Conservation (phyloP, 306 rosid species). For the Psophocarpus tetragonolobus region DNA sequence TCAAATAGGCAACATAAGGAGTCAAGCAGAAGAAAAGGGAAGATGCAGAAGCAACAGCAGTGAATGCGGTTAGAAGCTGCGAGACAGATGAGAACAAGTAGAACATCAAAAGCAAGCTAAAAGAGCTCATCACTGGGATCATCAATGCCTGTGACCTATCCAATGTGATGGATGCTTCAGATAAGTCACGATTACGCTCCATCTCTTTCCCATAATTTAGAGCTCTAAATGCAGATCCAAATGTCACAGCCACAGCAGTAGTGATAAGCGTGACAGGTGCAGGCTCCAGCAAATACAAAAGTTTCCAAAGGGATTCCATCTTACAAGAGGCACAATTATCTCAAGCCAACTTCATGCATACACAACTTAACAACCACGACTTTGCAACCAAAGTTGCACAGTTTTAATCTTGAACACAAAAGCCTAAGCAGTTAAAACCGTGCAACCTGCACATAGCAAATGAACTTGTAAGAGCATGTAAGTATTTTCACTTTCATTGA, state of each 20-base stretch:
- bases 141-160: conserved; percentile 92
- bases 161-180: conserved; percentile 85
- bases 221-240: conserved; percentile 95
- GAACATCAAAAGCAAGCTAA: conserved; percentile 96
- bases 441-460: conserved; percentile 73
- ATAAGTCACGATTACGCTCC: conserved; percentile 83
- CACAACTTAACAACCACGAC: conserved; percentile 13
- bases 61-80: conserved; percentile 89
- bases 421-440: conserved; percentile 52
- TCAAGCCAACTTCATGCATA: conserved; percentile 32
- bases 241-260: conserved; percentile 92
- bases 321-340: conserved; percentile 31
- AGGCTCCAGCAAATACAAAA: conserved; percentile 85
- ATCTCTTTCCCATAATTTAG: conserved; percentile 92
- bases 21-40: conserved; percentile 86
- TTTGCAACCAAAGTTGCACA: conserved; percentile 62
- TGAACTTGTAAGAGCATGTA: conserved; percentile 24
- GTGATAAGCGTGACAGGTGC: conserved; percentile 78
- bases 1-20: conserved; percentile 69
- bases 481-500: conserved; percentile 1
- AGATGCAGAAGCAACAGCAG: conserved; percentile 79
- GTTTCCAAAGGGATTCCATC: conserved; percentile 89
- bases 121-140: conserved; percentile 98
- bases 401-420: conserved; percentile 32
- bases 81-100: conserved; percentile 92